Evolutionary conservation across 108 stramenopile species (phyloP), one percentile per base, ranked within the genome.

Genomic region (Skeletonema marinoi): DNA sequence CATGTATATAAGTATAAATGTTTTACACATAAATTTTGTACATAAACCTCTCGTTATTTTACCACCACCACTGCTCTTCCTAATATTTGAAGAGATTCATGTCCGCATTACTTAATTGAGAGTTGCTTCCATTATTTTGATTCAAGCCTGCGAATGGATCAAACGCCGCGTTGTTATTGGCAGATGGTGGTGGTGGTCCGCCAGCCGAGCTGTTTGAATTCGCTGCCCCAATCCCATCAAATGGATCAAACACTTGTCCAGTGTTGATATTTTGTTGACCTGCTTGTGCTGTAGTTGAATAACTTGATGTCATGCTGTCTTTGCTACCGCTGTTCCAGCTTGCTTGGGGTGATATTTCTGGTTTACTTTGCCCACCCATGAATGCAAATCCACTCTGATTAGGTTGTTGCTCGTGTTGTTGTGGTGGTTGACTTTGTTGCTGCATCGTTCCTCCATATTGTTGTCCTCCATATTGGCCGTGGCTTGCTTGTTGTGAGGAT

Each of bases 1-100:
- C 50, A 56, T 25, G 25, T 56, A 70, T 1, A 68, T 67, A 44
- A 50, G 42, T 56, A 68, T 56, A 68, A 29, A 68, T 50, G 56
- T 3, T 58, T 58, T 29, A 58, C 17, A 29, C 10, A 2, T 2
- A 54, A 54, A 54, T 54, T 19, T 54, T 19, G 19, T 58, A 21
- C 56, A 58, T n/a, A 58, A 32, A 14, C 21, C 59, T 35, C 5
- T 14, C 7, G 16, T 17, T 33, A 58, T 0, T 56, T 56, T 56
- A 56, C 54, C 25, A 3, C 54, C 25, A 3, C 10, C 54, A 25
- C 25, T 56, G 59, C 29, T 30, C 59, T 11, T 35, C 42, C 46
- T 61, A 80, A 68, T 71, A 82, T 29, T 82, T 82, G 70, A 82
- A 82, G 65, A 82, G 67, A 71, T 67, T 75, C 81, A 82, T 62